These are phyloP conservation scores for Mariannaea sp. DNA, from an alignment of 2,329 filamentous ascomycete genomes.

Conservation along the genomic window DNA sequence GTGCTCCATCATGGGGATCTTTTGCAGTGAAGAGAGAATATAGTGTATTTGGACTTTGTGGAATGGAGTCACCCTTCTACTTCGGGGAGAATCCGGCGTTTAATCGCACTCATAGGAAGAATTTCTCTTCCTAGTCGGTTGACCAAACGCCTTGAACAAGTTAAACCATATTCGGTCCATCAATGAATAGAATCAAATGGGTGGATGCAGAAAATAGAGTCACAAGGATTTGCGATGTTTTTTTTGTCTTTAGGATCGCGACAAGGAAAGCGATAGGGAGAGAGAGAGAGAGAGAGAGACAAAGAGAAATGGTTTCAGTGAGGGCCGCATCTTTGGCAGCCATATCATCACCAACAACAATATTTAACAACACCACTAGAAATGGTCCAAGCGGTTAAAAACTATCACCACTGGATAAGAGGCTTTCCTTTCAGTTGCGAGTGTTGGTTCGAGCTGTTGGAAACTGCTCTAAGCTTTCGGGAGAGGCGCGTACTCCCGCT, in stretches of 20 bases:
- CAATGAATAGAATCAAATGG: not conserved
- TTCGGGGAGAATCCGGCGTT: not conserved
- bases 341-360: slow-evolving; percentile 13
- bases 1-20: not conserved
- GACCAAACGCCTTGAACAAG: not conserved
- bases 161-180: slow-evolving; percentile 1
- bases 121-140: not conserved
- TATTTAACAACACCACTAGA: slow-evolving; percentile 15
- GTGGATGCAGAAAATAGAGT: slow-evolving; percentile 18
- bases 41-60: not conserved
- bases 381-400: not conserved
- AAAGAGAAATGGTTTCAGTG: slow-evolving; percentile 29
- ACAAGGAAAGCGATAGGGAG: not conserved
- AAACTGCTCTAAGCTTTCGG: slow-evolving; percentile 4
- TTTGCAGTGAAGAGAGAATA: slow-evolving; percentile 3
- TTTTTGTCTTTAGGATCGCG: not conserved
- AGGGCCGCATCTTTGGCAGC: slow-evolving; percentile 27
- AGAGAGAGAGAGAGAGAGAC: not conserved
- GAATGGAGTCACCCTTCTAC: slow-evolving; percentile 1
- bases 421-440: slow-evolving; percentile 23
- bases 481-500: slow-evolving; percentile 1
- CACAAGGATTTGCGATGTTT: not conserved
- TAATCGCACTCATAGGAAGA: not conserved
- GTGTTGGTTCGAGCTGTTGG: slow-evolving; percentile 2
- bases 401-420: not conserved